Conservation (phyloP, 140 eudicot species). For the Cichorium intybus region DNA sequence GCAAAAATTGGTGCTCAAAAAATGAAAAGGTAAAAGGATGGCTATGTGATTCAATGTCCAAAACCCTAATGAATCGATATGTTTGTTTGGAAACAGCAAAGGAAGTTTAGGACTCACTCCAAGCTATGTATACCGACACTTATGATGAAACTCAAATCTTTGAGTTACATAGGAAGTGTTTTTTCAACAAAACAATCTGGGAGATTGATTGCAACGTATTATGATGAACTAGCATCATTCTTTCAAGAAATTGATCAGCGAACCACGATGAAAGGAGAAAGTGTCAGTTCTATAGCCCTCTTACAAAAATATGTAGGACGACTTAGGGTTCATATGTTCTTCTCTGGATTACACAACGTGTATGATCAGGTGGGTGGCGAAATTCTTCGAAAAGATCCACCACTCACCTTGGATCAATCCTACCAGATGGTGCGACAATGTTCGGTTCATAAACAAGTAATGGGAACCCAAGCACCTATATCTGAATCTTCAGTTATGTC, state of each 20-base stretch:
- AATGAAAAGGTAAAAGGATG: slow-evolving; percentile 8
- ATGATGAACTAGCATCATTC: slow-evolving; percentile 2
- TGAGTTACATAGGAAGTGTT: slow-evolving; percentile 3
- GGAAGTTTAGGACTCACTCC: slow-evolving; percentile 10
- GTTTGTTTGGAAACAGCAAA: too few relatives aligned
- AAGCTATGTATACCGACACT: slow-evolving; percentile 10
- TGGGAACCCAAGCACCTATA: slow-evolving; percentile 1
- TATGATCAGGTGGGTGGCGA: slow-evolving; percentile 5
- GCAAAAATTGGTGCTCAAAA: background rate
- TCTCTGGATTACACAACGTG: background rate
- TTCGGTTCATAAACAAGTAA: slow-evolving; percentile 4
- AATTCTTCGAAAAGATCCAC: slow-evolving; percentile 7
- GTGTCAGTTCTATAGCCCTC: background rate
- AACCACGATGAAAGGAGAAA: background rate
- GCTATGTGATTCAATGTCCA: slow-evolving; percentile 9
- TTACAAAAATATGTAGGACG: background rate
- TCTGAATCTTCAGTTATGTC: slow-evolving; percentile 1
- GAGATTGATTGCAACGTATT: background rate
- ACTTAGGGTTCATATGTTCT: background rate
- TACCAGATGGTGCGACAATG: background rate
- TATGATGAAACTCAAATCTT: slow-evolving; percentile 14
- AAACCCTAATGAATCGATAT: slow-evolving; percentile 8
- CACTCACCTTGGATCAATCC: slow-evolving; percentile 1
- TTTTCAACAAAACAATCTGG: slow-evolving; percentile 1
- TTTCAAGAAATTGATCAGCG: slow-evolving; percentile 16